Evolutionary conservation across 345 rosid species (phyloP), one percentile per base, ranked within the genome.

Genomic region (Acer campestre): DNA sequence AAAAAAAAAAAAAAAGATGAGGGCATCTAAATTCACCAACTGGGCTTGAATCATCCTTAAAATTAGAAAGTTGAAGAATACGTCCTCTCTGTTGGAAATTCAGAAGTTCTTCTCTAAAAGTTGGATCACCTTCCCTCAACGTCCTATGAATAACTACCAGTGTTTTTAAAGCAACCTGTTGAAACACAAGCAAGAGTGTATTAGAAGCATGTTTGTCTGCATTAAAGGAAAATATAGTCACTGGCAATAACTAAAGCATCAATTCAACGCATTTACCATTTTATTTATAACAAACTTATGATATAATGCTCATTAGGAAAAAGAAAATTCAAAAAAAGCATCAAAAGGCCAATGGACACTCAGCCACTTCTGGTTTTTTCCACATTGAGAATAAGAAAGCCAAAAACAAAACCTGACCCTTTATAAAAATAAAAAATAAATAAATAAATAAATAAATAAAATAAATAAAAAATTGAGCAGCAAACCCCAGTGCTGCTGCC

Each of bases 1-100:
- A 22, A 46, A 12, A 59, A 13, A 75, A 48, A 23, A 23, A 22
- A 46, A 12, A 59, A 13, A 75, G 55, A 59, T 51, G 42, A 18
- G 27, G 70, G 4, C 23, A 70, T 55, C 27, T 14, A 68, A 81
- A 69, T 55, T 71, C 70, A 94, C 98, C 98, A 74, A 91, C 88
- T 27, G 99, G 98, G 77, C 98, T 94, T 38, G 99, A 97, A 86
- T 94, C 98, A 88, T 97, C 99, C 87, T 97, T 97, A 79, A 97
- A 94, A 81, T 91, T 93, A 62, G 98, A 93, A 75, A 97, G 94
- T 25, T 94, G 98, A 74, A 97, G 89, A 81, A 97, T 91, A 27
- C 91, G 88, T 44, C 91, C 98, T 86, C 95, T 90, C 79, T 86
- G 94, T 3, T 98, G 93, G 76, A 88, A 92, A 66, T 86, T 91